A percentile compares a stretch with the other conserved stretches of the same genome.
Conservation (phyloP, 176 grass and related monocot genomes). For the Oropetium thomaeum region DNA sequence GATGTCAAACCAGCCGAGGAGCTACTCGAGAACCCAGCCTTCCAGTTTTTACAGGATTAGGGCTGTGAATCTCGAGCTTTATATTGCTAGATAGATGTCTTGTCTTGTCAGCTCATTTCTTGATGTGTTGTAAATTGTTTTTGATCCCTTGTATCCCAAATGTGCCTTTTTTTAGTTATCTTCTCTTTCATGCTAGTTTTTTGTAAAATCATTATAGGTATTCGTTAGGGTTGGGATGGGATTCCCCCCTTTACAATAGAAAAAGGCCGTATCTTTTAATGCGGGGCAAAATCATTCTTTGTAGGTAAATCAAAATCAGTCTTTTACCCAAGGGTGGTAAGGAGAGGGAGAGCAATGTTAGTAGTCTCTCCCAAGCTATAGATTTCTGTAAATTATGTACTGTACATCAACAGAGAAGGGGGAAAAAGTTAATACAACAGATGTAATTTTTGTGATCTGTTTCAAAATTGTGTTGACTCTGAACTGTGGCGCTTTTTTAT, state of each 20-base stretch:
- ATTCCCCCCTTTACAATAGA: slow-evolving; percentile 41
- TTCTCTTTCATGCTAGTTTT: slow-evolving; percentile 43
- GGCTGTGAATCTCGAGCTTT: slow-evolving; percentile 41
- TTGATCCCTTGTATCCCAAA: slow-evolving; percentile 32
- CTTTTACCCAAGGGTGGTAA: slow-evolving; percentile 36
- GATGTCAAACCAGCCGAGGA: slow-evolving; percentile 82
- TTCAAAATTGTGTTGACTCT: background rate
- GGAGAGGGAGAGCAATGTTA: slow-evolving; percentile 18
- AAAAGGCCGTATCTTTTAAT: slow-evolving; percentile 48
- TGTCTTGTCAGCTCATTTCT: slow-evolving; percentile 50
- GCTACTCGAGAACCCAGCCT: slow-evolving; percentile 78
- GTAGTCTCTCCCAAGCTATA: slow-evolving; percentile 29
- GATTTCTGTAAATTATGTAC: slow-evolving; percentile 53
- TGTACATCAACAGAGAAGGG: slow-evolving; percentile 54
- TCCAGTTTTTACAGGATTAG: slow-evolving; percentile 99
- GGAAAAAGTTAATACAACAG: slow-evolving; percentile 31
- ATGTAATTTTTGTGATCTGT: background rate
- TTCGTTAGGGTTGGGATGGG: slow-evolving; percentile 61
- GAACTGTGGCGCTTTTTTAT: background rate
- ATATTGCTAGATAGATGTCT: slow-evolving; percentile 22
- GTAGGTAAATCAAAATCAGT: slow-evolving; percentile 45
- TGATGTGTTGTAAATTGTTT: slow-evolving; percentile 65
- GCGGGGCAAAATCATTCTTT: slow-evolving; percentile 72
- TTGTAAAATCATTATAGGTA: slow-evolving; percentile 67
- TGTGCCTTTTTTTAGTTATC: slow-evolving; percentile 38